Evolutionary conservation across 441 rosid genomes (phyloP).

Genomic region (Gossypium schwendimanii): DNA sequence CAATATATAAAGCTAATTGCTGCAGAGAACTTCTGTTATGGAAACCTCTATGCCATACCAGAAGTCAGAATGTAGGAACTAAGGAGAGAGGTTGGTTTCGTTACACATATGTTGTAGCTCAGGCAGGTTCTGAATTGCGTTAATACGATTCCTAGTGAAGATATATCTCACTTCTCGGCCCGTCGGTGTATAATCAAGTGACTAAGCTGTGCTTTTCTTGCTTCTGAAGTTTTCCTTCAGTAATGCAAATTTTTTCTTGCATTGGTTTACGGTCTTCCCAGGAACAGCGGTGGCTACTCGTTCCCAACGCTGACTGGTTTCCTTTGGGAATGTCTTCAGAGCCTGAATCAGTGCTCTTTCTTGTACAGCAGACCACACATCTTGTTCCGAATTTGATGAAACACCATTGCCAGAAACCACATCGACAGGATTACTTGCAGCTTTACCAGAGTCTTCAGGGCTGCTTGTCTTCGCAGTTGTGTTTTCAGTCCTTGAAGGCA

Average conservation of each 20-base stretch:
- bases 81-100: neutral
- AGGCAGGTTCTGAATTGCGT: neutral
- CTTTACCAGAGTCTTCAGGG: slow-evolving; percentile 32
- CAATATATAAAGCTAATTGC: neutral
- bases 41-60: neutral
- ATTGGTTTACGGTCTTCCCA: slow-evolving; percentile 83
- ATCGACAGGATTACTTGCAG: slow-evolving; percentile 30
- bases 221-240: slow-evolving; percentile 77
- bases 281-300: slow-evolving; percentile 93
- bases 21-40: neutral
- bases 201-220: slow-evolving; percentile 55
- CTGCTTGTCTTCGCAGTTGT: slow-evolving; percentile 25
- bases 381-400: slow-evolving; percentile 52
- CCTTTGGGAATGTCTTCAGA: slow-evolving; percentile 92
- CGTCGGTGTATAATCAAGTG: neutral
- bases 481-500: slow-evolving; percentile 24
- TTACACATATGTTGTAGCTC: neutral
- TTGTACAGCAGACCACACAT: slow-evolving; percentile 85
- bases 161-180: neutral
- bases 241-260: slow-evolving; percentile 81
- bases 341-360: slow-evolving; percentile 94
- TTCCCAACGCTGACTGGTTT: slow-evolving; percentile 88
- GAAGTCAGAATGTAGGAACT: neutral
- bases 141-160: neutral
- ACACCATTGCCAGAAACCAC: slow-evolving; percentile 26